Conservation (phyloP, 768 basidiomycete species). For the Boletus coccyginus region DNA sequence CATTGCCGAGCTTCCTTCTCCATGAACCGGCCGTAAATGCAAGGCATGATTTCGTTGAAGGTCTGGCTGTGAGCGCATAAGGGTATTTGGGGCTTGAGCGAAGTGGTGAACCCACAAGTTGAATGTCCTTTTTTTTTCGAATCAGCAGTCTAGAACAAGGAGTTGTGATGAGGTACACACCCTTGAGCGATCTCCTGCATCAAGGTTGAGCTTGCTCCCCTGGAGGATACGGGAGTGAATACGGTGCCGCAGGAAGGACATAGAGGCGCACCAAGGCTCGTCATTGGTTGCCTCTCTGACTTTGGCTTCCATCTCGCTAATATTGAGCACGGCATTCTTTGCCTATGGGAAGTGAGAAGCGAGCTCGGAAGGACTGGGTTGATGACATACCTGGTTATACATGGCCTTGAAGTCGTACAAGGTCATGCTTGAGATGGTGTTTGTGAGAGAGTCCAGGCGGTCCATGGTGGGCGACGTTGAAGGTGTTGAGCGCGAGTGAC, state of each 20-base stretch:
- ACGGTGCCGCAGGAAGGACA: not conserved
- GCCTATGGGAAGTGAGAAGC: constrained; percentile 50
- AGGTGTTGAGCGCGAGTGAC: not conserved
- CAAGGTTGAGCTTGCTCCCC: constrained; percentile 96
- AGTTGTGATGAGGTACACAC: constrained; percentile 44
- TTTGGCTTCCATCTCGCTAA: constrained; percentile 96
- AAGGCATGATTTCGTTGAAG: constrained; percentile 99
- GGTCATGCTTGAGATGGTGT: constrained; percentile 75
- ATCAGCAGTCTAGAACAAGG: constrained; percentile 14
- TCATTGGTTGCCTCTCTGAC: constrained; percentile 97
- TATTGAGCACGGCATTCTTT: constrained; percentile 93
- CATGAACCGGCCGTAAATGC: constrained; percentile 92
- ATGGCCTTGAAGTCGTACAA: constrained; percentile 93
- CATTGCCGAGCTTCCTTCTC: constrained; percentile 98
- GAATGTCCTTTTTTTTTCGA: constrained; percentile 71
- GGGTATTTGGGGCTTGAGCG: not conserved
- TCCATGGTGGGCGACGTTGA: constrained; percentile 56
- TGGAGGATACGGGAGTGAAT: constrained; percentile 32
- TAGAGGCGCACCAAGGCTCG: constrained; percentile 85
- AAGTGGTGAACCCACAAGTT: constrained; percentile 69
- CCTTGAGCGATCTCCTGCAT: constrained; percentile 99
- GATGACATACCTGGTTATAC: constrained; percentile 79
- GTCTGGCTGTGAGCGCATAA: constrained; percentile 62
- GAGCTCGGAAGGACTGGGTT: not conserved
- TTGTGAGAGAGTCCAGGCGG: constrained; percentile 71